Conservation (phyloP, 805 yeast species). For the Pichia phayaonensis region DNA sequence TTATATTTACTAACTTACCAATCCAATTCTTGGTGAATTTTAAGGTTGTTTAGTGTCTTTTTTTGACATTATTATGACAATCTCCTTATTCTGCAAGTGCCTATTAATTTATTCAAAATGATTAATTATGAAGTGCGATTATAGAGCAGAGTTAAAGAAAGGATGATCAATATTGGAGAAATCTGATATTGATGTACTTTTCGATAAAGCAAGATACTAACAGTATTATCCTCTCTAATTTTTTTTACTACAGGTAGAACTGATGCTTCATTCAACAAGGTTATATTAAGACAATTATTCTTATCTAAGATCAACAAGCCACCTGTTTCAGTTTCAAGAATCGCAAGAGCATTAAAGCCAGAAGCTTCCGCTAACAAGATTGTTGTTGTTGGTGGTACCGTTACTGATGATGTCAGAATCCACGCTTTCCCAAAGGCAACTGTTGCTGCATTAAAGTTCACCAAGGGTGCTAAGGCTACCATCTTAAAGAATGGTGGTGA, state of each 20-base stretch:
- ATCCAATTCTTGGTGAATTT: background rate
- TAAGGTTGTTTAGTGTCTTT: background rate
- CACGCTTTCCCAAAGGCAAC: constrained; percentile 92
- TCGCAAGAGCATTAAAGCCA: constrained; percentile 75
- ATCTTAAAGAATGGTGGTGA: constrained; percentile 99
- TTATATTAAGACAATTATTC: constrained; percentile 88
- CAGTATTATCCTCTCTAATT: background rate
- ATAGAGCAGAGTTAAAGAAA: constrained; percentile 41
- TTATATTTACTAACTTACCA: background rate
- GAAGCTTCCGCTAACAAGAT: constrained; percentile 83
- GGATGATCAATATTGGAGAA: background rate
- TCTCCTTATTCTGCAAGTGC: constrained; percentile 27
- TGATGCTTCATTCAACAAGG: constrained; percentile 98
- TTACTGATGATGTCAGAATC: constrained; percentile 96
- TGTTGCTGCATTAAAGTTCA: constrained; percentile 98
- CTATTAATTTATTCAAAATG: background rate
- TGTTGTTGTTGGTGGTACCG: constrained; percentile 98
- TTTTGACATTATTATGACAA: background rate
- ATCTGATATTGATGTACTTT: background rate
- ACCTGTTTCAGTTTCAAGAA: constrained; percentile 94
- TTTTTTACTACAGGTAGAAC: constrained; percentile 69
- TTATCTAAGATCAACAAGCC: constrained; percentile 99
- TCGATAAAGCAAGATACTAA: constrained; percentile 14
- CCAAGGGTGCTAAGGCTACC: constrained; percentile 97
- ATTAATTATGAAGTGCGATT: constrained; percentile 26